Base-by-base conservation (phyloP, 2,329 filamentous ascomycete genomes). In the Mollisia scopiformis region DNA sequence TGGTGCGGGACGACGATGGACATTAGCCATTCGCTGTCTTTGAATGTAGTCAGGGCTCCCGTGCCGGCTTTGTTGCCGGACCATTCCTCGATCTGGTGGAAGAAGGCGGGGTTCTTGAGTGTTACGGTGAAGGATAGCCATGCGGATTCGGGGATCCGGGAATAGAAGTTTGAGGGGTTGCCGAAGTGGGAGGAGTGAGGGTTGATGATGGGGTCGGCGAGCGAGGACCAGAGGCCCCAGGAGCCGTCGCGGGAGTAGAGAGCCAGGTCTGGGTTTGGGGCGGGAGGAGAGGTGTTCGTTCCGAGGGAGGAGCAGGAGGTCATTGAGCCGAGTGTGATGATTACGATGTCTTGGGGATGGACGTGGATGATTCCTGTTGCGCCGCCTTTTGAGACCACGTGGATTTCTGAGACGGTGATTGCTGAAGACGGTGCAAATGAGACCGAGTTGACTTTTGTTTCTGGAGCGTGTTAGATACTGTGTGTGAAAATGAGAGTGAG, bases 51-150 rank as follows among this genome's bases (percentile, higher is more conserved):
- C 8, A 78, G 72, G 13, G 73, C 73, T 4, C 73, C 72, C 0
- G 73, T 73, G 1, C 73, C 73, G 0, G 75, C 70, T 13, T 69
- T 59, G 47, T 75, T 71, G 43, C 71, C 72, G 19, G 75, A 73
- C 57, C 72, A 69, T 14, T 67, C 58, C 28, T 65, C 62, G 8
- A 72, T 58, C 1, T 65, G 62, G 2, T 69, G 57, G 49, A 77
- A 72, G 53, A 76, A 72, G n/a, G 70, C 67, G 0, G 66, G 62
- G 23, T 67, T 63, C 33, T 73, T 70, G 5, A 77, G 66, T 0
- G 77, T 80, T 27, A 78, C 70, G 4, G 78, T 78, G 30, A 79
- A 79, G 0, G 75, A 76, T 58, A 75, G 74, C 69, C 77, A 73
- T 21, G 73, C 74, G 8, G 75, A 76, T 49, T 78, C 72, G 1